Conservation (phyloP, 2,329 filamentous ascomycete species). For the Aquanectria penicillioides region DNA sequence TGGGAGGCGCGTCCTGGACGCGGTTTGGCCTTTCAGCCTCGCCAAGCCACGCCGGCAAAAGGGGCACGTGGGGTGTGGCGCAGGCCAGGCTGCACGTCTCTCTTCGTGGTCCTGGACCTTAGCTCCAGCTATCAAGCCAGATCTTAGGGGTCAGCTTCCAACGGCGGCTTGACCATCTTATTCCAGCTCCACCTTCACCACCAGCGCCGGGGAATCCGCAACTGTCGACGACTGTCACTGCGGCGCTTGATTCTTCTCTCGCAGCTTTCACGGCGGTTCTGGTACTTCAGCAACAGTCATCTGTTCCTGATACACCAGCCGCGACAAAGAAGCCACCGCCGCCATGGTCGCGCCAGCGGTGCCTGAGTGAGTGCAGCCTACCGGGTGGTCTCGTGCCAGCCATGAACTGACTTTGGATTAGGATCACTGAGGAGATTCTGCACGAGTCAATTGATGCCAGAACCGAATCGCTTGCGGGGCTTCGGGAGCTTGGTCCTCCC, state of each 20-base stretch:
- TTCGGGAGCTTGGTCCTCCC: constrained; percentile 94
- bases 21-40: constrained; percentile 35
- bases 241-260: not conserved
- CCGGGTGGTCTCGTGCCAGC: constrained; percentile 8
- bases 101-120: constrained; percentile 29
- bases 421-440: constrained; percentile 92
- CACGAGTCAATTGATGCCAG: constrained; percentile 92
- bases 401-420: constrained; percentile 51
- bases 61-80: constrained; percentile 41
- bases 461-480: constrained; percentile 84
- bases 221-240: constrained; percentile 11
- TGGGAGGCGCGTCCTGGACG: constrained; percentile 38
- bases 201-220: constrained; percentile 24
- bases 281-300: not conserved
- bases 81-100: constrained; percentile 34
- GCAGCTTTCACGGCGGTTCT: constrained; percentile 11
- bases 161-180: constrained; percentile 30
- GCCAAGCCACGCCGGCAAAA: constrained; percentile 34
- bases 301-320: constrained; percentile 20
- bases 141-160: constrained; percentile 43
- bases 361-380: constrained; percentile 69
- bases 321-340: constrained; percentile 38
- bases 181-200: constrained; percentile 31
- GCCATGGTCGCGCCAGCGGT: constrained; percentile 79
- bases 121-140: constrained; percentile 43